Base-by-base conservation (phyloP, 2,329 filamentous ascomycete species). In the Diaporthe sp. region DNA sequence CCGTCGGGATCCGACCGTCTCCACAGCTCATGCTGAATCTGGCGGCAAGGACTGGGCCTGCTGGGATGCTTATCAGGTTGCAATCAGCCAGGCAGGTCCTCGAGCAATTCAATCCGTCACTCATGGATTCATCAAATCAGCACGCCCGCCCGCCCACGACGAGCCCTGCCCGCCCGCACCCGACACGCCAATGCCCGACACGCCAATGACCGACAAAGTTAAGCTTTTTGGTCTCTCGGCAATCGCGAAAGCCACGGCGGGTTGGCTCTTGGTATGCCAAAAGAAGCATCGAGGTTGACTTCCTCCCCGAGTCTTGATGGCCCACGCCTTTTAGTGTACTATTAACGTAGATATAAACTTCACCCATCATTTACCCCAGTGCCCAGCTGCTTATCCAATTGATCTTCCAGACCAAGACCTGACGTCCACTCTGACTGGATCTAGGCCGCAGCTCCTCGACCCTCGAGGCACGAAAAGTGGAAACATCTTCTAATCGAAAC, bases 401-500 rank as follows among this genome's bases (percentile, higher is more conserved):
- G 63, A 22, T 51, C 9, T 47, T 53, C 32, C 63, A 68, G 63
- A 32, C 47, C 63, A 37, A 51, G 63, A 66, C 47, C 27, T 53
- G 63, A 22, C 63, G 47, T 68, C 63, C 42, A 66, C 61, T 37
- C 51, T 19, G 39, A 50, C 42, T 51, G 61, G 42, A 50, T 51
- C 44, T 66, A 66, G 42, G 61, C 61, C 30, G 61, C 61, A 50
- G 61, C 42, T 50, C 27, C 5, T 65, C 37, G 37, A 63, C 59
- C 59, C 27, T 47, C 13, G 22, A 37, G 22, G 47, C 44, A 12
- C 22, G 37, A 68, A 68, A 68, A 68, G 63, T 68, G 63, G 63
- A 68, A 68, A 68, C 63, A 47, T 53, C 44, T 39, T 68, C 32
- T 68, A 68, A 68, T 68, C 63, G 63, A 68, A 68, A 68, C 63